These are phyloP conservation scores for Aspergillus cejpii DNA, from an alignment of 2,329 filamentous ascomycete genomes.

Conservation along the genomic window DNA sequence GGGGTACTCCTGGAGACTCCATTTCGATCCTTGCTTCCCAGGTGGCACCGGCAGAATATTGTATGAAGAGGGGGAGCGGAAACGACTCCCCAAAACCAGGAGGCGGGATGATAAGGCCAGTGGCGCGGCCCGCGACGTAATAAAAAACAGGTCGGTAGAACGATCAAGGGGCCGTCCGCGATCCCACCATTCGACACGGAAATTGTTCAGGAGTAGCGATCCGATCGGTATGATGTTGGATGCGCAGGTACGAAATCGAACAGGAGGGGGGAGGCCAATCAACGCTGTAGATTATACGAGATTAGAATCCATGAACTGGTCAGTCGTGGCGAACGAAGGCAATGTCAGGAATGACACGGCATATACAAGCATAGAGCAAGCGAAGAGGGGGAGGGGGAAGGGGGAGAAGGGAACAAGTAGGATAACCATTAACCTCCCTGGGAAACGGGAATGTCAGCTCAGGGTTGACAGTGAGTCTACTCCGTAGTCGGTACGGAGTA, in stretches of 20 bases:
- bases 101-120: neutral
- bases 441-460: neutral
- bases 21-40: constrained; percentile 29
- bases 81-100: neutral
- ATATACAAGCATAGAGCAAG: neutral
- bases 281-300: neutral
- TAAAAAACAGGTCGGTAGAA: neutral
- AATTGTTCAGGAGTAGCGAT: no score
- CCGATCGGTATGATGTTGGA: no score
- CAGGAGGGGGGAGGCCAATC: neutral
- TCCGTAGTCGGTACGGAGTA: no score
- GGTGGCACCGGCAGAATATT: neutral
- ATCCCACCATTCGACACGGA: neutral
- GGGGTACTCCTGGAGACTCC: constrained; percentile 51
- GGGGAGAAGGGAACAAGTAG: no score
- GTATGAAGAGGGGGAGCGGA: neutral
- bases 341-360: neutral
- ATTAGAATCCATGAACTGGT: neutral
- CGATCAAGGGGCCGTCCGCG: neutral
- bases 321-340: neutral
- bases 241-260: no score
- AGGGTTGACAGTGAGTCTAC: no score
- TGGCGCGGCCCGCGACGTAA: neutral
- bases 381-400: neutral
- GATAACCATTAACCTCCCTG: no score